Base-by-base conservation (phyloP, 73 alveolate species). In the Uronychia binucleata region DNA sequence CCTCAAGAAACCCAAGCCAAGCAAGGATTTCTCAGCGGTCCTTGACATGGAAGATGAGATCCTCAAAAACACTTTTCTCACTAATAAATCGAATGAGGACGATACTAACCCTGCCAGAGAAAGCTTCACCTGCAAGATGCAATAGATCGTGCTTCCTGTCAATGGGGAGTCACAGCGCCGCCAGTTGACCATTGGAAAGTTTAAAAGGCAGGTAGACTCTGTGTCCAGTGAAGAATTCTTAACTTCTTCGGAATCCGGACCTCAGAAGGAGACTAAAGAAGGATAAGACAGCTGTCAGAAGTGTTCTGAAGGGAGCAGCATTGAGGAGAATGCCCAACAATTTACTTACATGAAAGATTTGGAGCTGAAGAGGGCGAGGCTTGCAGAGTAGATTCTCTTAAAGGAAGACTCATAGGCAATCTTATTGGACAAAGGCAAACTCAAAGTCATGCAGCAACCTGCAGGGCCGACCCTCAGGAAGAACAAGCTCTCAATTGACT, bases 101-200 rank as follows among this genome's bases (percentile, higher is more conserved):
- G 67, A 46, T n/a, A n/a, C n/a, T n/a, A n/a, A n/a, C n/a, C n/a
- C n/a, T n/a, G 67, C 67, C 67, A 46, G 19, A 46, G 67, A 46
- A 46, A 46, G n/a, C n/a, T n/a, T n/a, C n/a, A n/a, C 19, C n/a
- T 5, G 19, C 5, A 46, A 46, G n/a, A 46, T 46, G 67, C 5
- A 46, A 19, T 19, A 46, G 67, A 46, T 46, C 5, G 19, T 46
- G n/a, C 67, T 46, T 19, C 67, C 67, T 46, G 67, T 46, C 67
- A 46, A 46, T 46, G 67, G 19, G 19, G 67, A 46, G 5, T 46
- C 67, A 46, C 5, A 46, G n/a, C 67, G 5, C 19, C 67, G 67
- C 67, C 67, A 19, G 67, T 11, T 11, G 19, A 46, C 5, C 67
- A 46, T 11, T 11, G 5, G 5, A 19, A 46, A 19, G 19, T 46